These are phyloP conservation scores for Phytophthora podocarpi DNA, from an alignment of 352 stramenopile genomes.

Conservation along the genomic window DNA sequence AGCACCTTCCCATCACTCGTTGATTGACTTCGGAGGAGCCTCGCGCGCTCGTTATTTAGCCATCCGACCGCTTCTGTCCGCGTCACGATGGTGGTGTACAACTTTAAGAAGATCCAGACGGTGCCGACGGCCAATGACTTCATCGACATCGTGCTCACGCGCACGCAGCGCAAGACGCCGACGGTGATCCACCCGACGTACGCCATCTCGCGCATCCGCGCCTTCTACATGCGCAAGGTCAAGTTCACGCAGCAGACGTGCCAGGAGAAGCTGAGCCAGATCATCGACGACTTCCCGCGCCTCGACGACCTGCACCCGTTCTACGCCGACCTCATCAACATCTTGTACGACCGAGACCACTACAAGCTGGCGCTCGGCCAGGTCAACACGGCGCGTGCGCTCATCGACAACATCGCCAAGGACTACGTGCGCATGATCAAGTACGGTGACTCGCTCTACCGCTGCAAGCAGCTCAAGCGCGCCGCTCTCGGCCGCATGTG, in stretches of 20 bases:
- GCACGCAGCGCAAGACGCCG: conserved; percentile 98
- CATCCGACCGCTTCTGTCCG: too few species aligned
- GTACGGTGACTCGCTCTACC: conserved; percentile 99
- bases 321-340: conserved; percentile 99
- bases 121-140: conserved; percentile 97
- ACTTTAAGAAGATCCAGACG: conserved; percentile 99
- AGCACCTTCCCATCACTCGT: conserved; percentile 14
- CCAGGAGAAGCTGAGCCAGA: conserved; percentile 96
- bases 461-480: conserved; percentile 99
- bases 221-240: conserved; percentile 99
- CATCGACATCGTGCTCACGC: conserved; percentile 99
- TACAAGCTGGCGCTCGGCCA: conserved; percentile 99
- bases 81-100: conserved; percentile 96
- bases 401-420: conserved; percentile 97
- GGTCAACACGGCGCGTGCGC: conserved; percentile 98
- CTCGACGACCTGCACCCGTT: conserved; percentile 99
- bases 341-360: conserved; percentile 99
- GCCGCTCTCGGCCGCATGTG: conserved; percentile 99
- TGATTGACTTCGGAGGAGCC: conserved; percentile 2
- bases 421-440: conserved; percentile 99
- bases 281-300: conserved; percentile 99
- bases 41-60: not conserved
- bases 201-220: conserved; percentile 96
- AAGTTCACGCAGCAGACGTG: conserved; percentile 99
- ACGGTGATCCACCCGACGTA: conserved; percentile 99